These are phyloP conservation scores for Geotrichum candidum DNA, from an alignment of 1,139 yeast species.

Conservation along the genomic window DNA sequence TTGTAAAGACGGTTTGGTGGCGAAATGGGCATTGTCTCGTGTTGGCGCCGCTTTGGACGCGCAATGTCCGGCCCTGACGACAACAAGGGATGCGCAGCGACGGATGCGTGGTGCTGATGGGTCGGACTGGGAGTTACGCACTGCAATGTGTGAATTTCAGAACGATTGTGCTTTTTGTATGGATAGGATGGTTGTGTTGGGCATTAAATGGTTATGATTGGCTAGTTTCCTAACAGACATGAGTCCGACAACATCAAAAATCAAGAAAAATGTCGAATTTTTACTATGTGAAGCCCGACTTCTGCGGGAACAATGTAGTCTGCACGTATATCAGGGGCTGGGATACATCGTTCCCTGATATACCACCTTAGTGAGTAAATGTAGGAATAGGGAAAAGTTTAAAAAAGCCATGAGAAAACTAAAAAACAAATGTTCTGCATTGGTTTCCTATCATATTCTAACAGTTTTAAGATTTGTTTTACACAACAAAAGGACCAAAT, in stretches of 20 bases:
- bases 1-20: conserved; percentile 1
- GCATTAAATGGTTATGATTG: conserved; percentile 11
- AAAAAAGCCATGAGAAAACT: conserved; percentile 3
- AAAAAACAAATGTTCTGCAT: neutral
- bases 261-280: neutral
- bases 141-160: conserved; percentile 3
- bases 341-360: conserved; percentile 17
- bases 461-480: neutral
- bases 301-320: conserved; percentile 6
- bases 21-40: neutral
- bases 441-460: neutral
- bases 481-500: neutral
- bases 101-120: neutral
- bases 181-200: neutral
- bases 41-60: neutral
- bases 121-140: conserved; percentile 4
- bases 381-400: neutral
- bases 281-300: conserved; percentile 5
- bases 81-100: neutral
- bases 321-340: conserved; percentile 8
- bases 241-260: conserved; percentile 6
- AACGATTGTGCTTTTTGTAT: neutral
- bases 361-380: conserved; percentile 9
- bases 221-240: conserved; percentile 5
- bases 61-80: neutral